These are phyloP conservation scores for Ogataea ganodermae DNA, from an alignment of 805 yeast species.

Conservation along the genomic window DNA sequence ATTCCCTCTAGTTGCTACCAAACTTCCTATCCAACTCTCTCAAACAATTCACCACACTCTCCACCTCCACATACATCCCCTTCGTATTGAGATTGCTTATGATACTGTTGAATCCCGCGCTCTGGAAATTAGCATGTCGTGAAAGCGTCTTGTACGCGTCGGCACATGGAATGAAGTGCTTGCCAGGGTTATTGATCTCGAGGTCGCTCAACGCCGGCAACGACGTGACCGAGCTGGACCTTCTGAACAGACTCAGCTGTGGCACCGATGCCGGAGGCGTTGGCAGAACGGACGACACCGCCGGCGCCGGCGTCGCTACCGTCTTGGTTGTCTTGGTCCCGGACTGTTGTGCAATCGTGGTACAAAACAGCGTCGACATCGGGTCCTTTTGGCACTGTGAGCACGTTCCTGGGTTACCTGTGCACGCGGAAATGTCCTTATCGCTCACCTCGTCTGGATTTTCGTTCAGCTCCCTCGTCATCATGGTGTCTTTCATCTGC, in stretches of 20 bases:
- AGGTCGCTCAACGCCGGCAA: slow-evolving; percentile 31
- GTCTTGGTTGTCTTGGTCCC: slow-evolving; percentile 4
- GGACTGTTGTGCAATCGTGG: slow-evolving; percentile 70
- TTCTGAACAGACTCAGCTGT: slow-evolving; percentile 15
- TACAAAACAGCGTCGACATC: slow-evolving; percentile 84
- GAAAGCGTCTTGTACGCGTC: slow-evolving; percentile 89
- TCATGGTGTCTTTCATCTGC: slow-evolving; percentile 23
- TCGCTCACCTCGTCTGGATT: slow-evolving; percentile 2
- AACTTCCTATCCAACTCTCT: slow-evolving; percentile 77
- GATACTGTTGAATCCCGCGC: slow-evolving; percentile 70
- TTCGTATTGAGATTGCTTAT: slow-evolving; percentile 75
- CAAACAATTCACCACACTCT: slow-evolving; percentile 80
- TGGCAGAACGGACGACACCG: slow-evolving; percentile 16
- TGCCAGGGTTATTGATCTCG: slow-evolving; percentile 37
- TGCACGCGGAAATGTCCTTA: slow-evolving; percentile 51
- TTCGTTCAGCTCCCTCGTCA: slow-evolving; percentile 24
- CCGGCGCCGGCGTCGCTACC: slow-evolving; percentile 1
- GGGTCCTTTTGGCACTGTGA: slow-evolving; percentile 82
- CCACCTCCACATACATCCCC: slow-evolving; percentile 92
- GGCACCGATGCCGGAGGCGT: slow-evolving; percentile 21
- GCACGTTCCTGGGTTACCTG: slow-evolving; percentile 89
- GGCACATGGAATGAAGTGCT: slow-evolving; percentile 77
- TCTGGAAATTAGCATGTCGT: slow-evolving; percentile 73
- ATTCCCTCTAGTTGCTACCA: slow-evolving; percentile 27
- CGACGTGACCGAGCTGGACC: slow-evolving; percentile 24